Evolutionary conservation across 176 grass and related monocot species (phyloP).

Genomic region (Cenchrus americanus): DNA sequence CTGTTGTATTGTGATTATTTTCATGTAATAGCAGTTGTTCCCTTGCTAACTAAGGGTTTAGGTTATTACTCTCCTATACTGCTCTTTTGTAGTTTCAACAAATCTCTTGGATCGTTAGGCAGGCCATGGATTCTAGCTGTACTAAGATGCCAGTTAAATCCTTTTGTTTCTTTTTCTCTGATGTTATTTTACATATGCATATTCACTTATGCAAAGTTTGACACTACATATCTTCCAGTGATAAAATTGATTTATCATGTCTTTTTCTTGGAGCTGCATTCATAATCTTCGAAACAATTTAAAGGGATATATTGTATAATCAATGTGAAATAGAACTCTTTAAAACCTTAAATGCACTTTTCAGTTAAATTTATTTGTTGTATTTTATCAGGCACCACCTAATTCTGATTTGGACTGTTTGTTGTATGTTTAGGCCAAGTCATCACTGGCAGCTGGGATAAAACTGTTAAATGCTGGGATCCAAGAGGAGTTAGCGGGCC

Average conservation of each 20-base stretch:
- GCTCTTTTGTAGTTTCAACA: neutral
- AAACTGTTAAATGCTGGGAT: constrained; percentile 96
- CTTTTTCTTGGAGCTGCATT: neutral
- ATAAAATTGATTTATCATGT: constrained; percentile 10
- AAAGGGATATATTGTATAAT: neutral
- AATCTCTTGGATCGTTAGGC: neutral
- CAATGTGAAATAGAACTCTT: neutral
- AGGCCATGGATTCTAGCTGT: neutral
- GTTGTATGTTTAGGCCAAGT: constrained; percentile 75
- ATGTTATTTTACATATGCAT: neutral
- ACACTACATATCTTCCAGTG: neutral
- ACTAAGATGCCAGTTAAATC: neutral
- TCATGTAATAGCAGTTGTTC: neutral
- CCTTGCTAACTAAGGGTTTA: neutral
- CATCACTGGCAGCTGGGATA: constrained; percentile 97
- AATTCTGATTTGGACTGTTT: constrained; percentile 7
- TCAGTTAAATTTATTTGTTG: neutral
- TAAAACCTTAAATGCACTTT: neutral
- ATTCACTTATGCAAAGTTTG: constrained; percentile 9
- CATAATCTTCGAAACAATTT: constrained; percentile 14
- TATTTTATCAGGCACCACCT: neutral
- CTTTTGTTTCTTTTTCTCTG: neutral
- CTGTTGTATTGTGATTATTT: neutral
- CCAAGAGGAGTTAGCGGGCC: constrained; percentile 80
- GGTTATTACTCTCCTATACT: neutral